phyloP scores from a whole-genome alignment of 1,284 basidiomycete species.

The Quambalaria eucalypti region DNA sequence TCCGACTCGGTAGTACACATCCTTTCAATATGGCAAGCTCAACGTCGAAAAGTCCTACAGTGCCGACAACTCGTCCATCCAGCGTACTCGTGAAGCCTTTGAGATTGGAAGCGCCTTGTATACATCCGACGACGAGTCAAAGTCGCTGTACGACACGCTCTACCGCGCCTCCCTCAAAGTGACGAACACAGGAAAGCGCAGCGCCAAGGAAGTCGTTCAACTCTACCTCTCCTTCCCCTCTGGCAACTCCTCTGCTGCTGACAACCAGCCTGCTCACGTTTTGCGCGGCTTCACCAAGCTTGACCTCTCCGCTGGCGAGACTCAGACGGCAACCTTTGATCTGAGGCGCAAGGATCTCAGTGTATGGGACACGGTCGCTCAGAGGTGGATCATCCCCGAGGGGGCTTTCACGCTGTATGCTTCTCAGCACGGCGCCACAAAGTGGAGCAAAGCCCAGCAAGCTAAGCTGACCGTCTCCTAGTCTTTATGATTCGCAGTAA shows the following conservation, averaged over 20 bases:
- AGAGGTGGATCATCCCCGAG: conserved; percentile 19
- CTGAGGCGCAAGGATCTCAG: conserved; percentile 19
- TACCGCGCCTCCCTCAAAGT: conserved; percentile 53
- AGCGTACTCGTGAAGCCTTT: conserved; percentile 49
- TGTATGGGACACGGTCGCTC: conserved; percentile 13
- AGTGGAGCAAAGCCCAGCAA: too few relatives aligned
- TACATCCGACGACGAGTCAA: conserved; percentile 26
- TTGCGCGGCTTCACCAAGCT: conserved; percentile 33
- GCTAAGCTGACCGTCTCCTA: too few relatives aligned
- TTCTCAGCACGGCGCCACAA: too few relatives aligned
- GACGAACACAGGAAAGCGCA: conserved; percentile 48
- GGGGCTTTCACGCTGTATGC: conserved; percentile 15
- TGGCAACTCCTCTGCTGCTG: too few relatives aligned
- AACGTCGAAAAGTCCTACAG: conserved; percentile 1
- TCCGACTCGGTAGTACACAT: too few relatives aligned
- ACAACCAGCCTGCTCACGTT: conserved; percentile 20
- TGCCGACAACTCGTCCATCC: conserved; percentile 33
- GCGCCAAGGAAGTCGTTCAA: conserved; percentile 50
- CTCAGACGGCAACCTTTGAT: conserved; percentile 15
- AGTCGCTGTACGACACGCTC: conserved; percentile 11
- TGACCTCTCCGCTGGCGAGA: conserved; percentile 18
- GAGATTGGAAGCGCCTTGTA: not conserved
- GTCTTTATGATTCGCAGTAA: too few relatives aligned
- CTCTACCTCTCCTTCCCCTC: conserved; percentile 30
- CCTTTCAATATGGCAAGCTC: not conserved